Evolutionary conservation across 192 early-diverging fungal genomes (phyloP).

Genomic region (Funneliformis geosporum): DNA sequence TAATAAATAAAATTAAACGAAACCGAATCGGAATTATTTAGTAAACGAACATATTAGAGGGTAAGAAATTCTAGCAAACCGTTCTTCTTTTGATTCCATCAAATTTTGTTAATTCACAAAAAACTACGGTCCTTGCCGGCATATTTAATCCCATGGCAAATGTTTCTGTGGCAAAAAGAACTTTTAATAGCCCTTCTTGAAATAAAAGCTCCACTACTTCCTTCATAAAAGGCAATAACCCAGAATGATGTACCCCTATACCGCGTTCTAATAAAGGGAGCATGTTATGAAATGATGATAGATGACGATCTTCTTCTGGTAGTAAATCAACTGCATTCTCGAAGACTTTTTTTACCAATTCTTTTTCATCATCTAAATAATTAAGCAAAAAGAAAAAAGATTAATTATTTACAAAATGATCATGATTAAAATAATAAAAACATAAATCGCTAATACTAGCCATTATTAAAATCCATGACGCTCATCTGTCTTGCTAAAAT

Average conservation of each 20-base stretch:
- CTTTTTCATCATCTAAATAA: conserved; percentile 55
- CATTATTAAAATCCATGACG: conserved; percentile 89
- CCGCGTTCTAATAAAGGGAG: conserved; percentile 89
- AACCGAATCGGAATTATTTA: background rate
- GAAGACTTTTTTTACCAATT: conserved; percentile 85
- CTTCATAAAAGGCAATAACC: conserved; percentile 93
- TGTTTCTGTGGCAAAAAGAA: conserved; percentile 98
- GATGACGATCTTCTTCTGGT: conserved; percentile 82
- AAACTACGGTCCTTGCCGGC: conserved; percentile 98
- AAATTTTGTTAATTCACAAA: conserved; percentile 89
- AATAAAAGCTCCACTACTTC: conserved; percentile 98
- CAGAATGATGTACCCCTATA: conserved; percentile 97
- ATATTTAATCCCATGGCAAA: conserved; percentile 99
- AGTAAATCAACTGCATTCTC: conserved; percentile 83
- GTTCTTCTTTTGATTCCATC: conserved; percentile 88
- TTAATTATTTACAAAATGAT: background rate
- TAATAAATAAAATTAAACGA: background rate
- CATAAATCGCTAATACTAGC: conserved; percentile 19
- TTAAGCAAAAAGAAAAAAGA: background rate
- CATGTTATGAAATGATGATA: conserved; percentile 93
- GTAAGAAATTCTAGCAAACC: conserved; percentile 47
- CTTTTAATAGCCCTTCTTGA: conserved; percentile 95
- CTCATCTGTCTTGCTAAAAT: conserved; percentile 86
- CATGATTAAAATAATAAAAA: background rate
- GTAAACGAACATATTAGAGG: background rate